phyloP scores from a whole-genome alignment of 2,329 filamentous ascomycete genomes.

The Cercospora brassicicola region DNA sequence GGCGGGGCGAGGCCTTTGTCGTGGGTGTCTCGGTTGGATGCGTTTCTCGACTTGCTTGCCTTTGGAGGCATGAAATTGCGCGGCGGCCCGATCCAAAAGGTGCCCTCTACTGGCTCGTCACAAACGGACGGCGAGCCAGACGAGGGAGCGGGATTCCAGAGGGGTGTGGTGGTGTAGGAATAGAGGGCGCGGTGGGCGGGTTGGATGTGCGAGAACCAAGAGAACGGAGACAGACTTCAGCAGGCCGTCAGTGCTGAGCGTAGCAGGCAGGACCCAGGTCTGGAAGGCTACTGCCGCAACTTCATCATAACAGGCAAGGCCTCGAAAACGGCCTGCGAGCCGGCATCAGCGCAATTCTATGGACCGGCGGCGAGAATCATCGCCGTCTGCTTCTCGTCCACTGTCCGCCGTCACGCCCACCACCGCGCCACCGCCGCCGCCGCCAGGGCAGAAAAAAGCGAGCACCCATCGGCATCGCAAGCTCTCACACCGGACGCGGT shows the following conservation, averaged over 20 bases:
- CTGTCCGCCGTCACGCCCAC: not conserved
- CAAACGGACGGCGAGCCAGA: conserved; percentile 35
- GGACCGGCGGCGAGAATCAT: not conserved
- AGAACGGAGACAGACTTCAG: not conserved
- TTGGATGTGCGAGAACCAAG: not conserved
- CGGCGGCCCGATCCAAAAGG: conserved; percentile 7
- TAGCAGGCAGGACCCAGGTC: not conserved
- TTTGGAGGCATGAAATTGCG: conserved; percentile 50
- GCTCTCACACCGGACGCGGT: not conserved
- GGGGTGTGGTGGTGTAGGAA: conserved; percentile 15
- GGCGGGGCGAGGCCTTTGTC: conserved; percentile 84
- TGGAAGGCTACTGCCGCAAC: conserved; percentile 1
- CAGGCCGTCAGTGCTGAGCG: conserved; percentile 3
- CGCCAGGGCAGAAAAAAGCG: conserved; percentile 1
- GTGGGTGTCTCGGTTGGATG: conserved; percentile 51
- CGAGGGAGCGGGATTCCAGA: conserved; percentile 25
- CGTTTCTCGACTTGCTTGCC: conserved; percentile 47
- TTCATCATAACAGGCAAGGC: conserved; percentile 2
- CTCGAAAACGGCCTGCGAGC: not conserved
- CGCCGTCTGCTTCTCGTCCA: not conserved
- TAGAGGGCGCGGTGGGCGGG: conserved; percentile 11
- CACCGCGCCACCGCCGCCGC: not conserved
- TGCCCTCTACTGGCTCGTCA: conserved; percentile 31
- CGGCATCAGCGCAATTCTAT: not conserved
- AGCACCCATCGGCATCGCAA: not conserved